Evolutionary conservation across 306 rosid genomes (phyloP).

Genomic region (Casuarina glauca): DNA sequence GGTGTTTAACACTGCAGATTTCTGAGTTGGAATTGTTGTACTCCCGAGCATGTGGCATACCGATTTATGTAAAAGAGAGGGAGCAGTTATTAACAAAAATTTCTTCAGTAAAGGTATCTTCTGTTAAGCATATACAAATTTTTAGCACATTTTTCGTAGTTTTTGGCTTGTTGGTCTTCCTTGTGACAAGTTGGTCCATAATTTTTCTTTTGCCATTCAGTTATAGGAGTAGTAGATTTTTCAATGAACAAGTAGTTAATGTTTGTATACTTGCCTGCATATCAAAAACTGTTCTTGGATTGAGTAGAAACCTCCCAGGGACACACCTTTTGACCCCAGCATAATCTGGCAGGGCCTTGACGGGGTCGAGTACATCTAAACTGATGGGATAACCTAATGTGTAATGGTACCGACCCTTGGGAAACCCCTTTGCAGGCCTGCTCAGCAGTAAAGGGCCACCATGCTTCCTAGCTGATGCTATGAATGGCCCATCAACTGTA

Average conservation of each 20-base stretch:
- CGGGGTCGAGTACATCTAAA: conserved; percentile 39
- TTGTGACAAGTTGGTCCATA: background rate
- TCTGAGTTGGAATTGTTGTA: conserved; percentile 73
- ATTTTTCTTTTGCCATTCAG: background rate
- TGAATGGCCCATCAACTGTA: conserved; percentile 37
- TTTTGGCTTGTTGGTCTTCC: background rate
- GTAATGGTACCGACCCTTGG: conserved; percentile 42
- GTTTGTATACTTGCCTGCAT: conserved; percentile 5
- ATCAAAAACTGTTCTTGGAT: background rate
- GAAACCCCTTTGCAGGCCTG: conserved; percentile 53
- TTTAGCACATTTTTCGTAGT: background rate
- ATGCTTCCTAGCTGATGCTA: conserved; percentile 38
- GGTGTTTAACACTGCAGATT: conserved; percentile 52
- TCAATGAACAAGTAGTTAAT: background rate
- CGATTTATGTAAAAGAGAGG: conserved; percentile 59
- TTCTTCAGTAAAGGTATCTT: conserved; percentile 60
- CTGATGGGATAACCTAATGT: conserved; percentile 44
- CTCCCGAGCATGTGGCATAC: conserved; percentile 63
- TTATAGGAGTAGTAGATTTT: background rate
- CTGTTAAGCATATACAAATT: conserved; percentile 7
- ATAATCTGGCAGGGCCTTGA: background rate
- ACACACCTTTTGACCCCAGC: background rate
- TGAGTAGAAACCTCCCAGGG: background rate
- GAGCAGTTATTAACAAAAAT: conserved; percentile 54
- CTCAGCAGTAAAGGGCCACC: conserved; percentile 41